phyloP scores from a whole-genome alignment of 1,284 basidiomycete species.

The Puccinia coronata region DNA sequence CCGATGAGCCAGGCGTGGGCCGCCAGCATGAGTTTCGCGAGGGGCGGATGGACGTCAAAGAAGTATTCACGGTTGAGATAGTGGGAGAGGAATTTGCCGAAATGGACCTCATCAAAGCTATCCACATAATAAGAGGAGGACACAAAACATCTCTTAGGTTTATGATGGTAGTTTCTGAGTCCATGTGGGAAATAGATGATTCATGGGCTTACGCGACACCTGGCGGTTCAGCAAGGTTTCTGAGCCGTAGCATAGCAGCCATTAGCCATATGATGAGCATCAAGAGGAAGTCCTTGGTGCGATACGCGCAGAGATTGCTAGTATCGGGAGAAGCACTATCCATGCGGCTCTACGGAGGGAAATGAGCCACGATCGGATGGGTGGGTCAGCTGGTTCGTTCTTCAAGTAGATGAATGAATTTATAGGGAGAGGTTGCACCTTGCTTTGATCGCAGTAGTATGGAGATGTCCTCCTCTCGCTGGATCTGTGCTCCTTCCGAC shows the following conservation, averaged over 20 bases:
- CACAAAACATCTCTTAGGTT: neutral
- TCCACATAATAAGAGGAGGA: neutral
- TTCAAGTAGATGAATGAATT: neutral
- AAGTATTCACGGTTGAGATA: conserved; percentile 91
- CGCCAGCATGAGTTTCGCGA: conserved; percentile 88
- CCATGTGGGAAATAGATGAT: too few relatives aligned
- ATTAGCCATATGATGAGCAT: conserved; percentile 51
- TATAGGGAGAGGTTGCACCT: neutral
- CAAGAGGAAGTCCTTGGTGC: conserved; percentile 50
- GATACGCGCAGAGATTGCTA: conserved; percentile 20
- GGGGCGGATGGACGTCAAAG: conserved; percentile 98
- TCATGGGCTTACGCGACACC: conserved; percentile 76
- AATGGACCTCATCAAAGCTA: conserved; percentile 96
- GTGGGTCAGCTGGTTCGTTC: neutral
- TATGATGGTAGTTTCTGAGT: too few relatives aligned
- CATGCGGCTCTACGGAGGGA: conserved; percentile 4
- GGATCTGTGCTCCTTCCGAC: neutral
- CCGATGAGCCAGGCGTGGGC: conserved; percentile 94
- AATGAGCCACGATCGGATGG: neutral
- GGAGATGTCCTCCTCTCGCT: neutral
- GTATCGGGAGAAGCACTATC: neutral
- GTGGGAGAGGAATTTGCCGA: conserved; percentile 86
- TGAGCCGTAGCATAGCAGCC: conserved; percentile 72
- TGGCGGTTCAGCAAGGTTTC: conserved; percentile 88
- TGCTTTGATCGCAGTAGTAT: neutral